These are phyloP conservation scores for Cyclocybe cylindracea DNA, from an alignment of 768 basidiomycete species.

Conservation along the genomic window DNA sequence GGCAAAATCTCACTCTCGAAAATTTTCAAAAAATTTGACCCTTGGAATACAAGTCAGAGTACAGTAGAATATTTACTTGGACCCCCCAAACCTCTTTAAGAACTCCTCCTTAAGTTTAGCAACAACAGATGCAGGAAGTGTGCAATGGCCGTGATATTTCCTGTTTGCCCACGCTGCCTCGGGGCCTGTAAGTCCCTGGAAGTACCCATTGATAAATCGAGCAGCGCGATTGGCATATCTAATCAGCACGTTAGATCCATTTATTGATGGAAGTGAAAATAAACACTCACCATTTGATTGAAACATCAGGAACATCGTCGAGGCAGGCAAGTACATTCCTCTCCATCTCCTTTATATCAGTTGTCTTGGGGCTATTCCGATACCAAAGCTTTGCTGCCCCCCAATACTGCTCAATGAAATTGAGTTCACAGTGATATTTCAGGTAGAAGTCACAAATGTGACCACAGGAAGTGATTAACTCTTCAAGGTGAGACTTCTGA, in stretches of 20 bases:
- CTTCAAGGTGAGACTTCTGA: constrained; percentile 19
- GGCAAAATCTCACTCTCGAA: no score
- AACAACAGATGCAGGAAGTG: constrained; percentile 19
- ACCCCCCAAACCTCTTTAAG: no score
- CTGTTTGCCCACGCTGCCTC: constrained; percentile 30
- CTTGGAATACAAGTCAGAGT: no score
- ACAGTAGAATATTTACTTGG: no score
- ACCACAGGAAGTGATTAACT: constrained; percentile 9
- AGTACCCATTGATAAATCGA: constrained; percentile 25
- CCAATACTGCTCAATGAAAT: constrained; percentile 39
- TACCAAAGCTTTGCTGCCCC: constrained; percentile 33
- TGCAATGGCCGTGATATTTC: constrained; percentile 30
- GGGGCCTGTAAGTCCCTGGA: constrained; percentile 24
- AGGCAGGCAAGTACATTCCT: constrained; percentile 29
- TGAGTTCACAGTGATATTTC: constrained; percentile 37
- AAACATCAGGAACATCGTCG: constrained; percentile 23
- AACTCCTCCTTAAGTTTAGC: constrained; percentile 5
- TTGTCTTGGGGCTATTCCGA: constrained; percentile 18
- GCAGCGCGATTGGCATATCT: constrained; percentile 24
- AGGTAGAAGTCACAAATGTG: constrained; percentile 25
- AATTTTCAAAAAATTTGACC: no score
- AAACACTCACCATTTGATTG: constrained; percentile 23
- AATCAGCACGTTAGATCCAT: neutral
- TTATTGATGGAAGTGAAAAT: no score
- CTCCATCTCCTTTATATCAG: constrained; percentile 30